Evolutionary conservation across 2,329 filamentous ascomycete genomes (phyloP).

Genomic region (Sclerotinia nivalis): DNA sequence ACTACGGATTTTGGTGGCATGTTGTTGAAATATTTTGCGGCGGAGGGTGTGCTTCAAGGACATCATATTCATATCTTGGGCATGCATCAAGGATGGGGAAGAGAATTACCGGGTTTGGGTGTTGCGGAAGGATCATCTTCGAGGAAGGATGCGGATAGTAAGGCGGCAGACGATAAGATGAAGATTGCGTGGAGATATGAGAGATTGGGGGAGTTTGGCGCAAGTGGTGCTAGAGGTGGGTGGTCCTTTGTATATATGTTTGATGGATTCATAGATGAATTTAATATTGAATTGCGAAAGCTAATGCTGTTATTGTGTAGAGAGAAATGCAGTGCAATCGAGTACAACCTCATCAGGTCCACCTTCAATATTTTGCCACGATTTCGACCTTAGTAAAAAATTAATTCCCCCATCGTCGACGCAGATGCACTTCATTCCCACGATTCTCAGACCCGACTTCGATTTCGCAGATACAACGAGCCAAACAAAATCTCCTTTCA

Average conservation of each 20-base stretch:
- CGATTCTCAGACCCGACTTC: conserved; percentile 39
- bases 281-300: conserved; percentile 25
- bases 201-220: conserved; percentile 68
- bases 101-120: conserved; percentile 75
- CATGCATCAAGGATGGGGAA: conserved; percentile 74
- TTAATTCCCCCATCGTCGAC: conserved; percentile 57
- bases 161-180: conserved; percentile 70
- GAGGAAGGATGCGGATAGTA: conserved; percentile 44
- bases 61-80: conserved; percentile 87
- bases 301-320: conserved; percentile 29
- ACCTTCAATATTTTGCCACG: conserved; percentile 62
- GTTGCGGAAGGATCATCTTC: conserved; percentile 48
- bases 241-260: conserved; percentile 57
- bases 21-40: conserved; percentile 83
- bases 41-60: conserved; percentile 88
- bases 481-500: conserved; percentile 56
- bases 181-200: conserved; percentile 99
- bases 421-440: conserved; percentile 54
- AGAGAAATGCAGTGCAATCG: conserved; percentile 31
- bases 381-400: conserved; percentile 69
- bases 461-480: conserved; percentile 38
- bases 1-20: conserved; percentile 92
- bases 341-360: conserved; percentile 24
- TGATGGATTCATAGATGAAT: conserved; percentile 19
- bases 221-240: conserved; percentile 50